phyloP scores from a whole-genome alignment of 139 green algal genomes.

The Dunaliella primolecta region DNA sequence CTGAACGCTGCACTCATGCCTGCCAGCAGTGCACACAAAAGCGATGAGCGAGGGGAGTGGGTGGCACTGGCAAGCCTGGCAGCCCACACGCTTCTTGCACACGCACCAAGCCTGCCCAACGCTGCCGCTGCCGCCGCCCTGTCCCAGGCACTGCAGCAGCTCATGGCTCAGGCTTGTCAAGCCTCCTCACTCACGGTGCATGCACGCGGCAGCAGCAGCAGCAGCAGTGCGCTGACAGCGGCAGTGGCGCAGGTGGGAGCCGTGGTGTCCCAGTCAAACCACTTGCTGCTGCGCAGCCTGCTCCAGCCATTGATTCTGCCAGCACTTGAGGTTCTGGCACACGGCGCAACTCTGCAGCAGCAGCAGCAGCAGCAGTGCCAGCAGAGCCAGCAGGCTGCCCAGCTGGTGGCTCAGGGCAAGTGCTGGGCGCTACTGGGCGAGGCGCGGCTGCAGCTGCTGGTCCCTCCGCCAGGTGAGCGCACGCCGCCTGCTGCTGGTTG shows the following conservation, averaged over 20 bases:
- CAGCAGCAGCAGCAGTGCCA: slow-evolving; percentile 15
- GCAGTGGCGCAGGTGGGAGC: not conserved
- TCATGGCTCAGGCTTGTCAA: not conserved
- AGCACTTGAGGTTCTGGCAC: not conserved
- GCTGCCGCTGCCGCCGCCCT: not conserved
- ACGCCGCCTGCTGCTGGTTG: too few species aligned
- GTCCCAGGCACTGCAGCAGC: not conserved
- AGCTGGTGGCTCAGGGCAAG: slow-evolving; percentile 33
- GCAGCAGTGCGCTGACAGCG: not conserved
- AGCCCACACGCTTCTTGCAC: slow-evolving; percentile 49
- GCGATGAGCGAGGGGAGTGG: too few species aligned
- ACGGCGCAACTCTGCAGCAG: slow-evolving; percentile 2
- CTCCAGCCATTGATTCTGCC: not conserved
- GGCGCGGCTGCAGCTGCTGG: slow-evolving; percentile 74
- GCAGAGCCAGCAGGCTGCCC: not conserved
- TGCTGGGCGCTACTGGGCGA: slow-evolving; percentile 79
- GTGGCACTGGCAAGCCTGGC: slow-evolving; percentile 37
- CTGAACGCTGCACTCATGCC: too few species aligned
- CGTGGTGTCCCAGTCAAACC: not conserved
- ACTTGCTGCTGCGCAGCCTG: not conserved
- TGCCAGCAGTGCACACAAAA: too few species aligned
- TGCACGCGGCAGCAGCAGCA: not conserved
- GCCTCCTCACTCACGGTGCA: too few species aligned
- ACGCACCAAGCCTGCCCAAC: slow-evolving; percentile 26
- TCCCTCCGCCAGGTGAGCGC: slow-evolving; percentile 44